A percentile compares a stretch with the other conserved stretches of the same genome.
Conservation (phyloP, 106 monocot species). For the Ottelia alismoides region DNA sequence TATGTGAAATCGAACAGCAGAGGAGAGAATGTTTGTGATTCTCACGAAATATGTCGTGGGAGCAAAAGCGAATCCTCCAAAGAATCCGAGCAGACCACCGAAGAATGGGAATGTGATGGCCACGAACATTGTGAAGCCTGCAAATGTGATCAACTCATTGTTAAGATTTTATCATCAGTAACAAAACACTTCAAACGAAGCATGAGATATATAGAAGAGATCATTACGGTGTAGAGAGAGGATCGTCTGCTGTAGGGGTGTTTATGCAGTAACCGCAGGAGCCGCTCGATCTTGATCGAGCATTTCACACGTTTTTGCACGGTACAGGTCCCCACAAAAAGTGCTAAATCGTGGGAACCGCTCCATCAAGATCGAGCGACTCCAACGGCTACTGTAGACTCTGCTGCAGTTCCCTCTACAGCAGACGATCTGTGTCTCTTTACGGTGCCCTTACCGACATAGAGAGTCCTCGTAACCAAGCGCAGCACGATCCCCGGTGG, state of each 20-base stretch:
- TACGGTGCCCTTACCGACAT: slow-evolving; percentile 31
- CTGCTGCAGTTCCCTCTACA: no score
- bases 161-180: background rate
- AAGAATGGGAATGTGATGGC: slow-evolving; percentile 50
- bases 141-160: background rate
- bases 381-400: no score
- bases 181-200: background rate
- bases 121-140: slow-evolving; percentile 45
- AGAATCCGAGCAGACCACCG: slow-evolving; percentile 45
- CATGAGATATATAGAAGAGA: background rate
- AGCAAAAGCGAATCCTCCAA: slow-evolving; percentile 52
- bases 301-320: no score
- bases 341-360: no score
- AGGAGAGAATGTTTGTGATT: background rate
- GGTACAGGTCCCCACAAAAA: no score
- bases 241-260: no score
- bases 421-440: no score
- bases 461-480: slow-evolving; percentile 16
- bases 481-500: slow-evolving; percentile 22
- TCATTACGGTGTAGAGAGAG: no score
- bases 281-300: no score
- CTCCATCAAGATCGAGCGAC: no score
- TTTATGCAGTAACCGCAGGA: no score
- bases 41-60: slow-evolving; percentile 57
- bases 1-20: no score